These are phyloP conservation scores for Periconia macrospinosa DNA, from an alignment of 2,329 filamentous ascomycete species.

Conservation along the genomic window DNA sequence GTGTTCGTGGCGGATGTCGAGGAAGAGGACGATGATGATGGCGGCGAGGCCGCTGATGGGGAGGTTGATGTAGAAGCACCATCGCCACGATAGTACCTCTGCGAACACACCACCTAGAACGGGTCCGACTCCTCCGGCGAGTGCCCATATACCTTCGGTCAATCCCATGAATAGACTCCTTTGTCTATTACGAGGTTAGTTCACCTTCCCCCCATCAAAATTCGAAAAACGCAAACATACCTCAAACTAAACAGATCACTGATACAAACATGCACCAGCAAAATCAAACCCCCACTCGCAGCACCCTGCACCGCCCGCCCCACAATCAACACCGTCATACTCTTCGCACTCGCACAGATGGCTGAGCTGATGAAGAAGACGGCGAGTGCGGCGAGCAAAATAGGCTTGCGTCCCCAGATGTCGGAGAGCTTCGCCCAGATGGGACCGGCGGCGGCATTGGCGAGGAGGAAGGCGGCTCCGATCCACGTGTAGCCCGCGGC, in stretches of 20 bases:
- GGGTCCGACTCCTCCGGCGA: constrained; percentile 57
- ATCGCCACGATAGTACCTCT: constrained; percentile 52
- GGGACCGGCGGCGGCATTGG: constrained; percentile 66
- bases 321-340: constrained; percentile 62
- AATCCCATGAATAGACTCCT: constrained; percentile 55
- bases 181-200: constrained; percentile 29
- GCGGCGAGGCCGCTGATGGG: constrained; percentile 55
- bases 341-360: constrained; percentile 59
- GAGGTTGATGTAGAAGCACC: constrained; percentile 60
- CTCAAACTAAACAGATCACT: constrained; percentile 65
- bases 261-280: constrained; percentile 65
- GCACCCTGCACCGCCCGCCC: constrained; percentile 64
- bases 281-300: constrained; percentile 65
- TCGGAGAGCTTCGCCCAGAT: constrained; percentile 69
- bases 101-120: constrained; percentile 57
- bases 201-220: not conserved
- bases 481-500: constrained; percentile 77
- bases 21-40: constrained; percentile 53
- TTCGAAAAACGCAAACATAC: constrained; percentile 1
- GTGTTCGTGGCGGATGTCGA: constrained; percentile 59
- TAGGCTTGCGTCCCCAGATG: constrained; percentile 61
- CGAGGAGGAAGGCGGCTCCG: constrained; percentile 71
- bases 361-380: constrained; percentile 65
- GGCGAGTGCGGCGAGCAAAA: constrained; percentile 54
- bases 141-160: constrained; percentile 57